Conservation (phyloP, 2,329 filamentous ascomycete genomes). For the Elsinoe perseae region DNA sequence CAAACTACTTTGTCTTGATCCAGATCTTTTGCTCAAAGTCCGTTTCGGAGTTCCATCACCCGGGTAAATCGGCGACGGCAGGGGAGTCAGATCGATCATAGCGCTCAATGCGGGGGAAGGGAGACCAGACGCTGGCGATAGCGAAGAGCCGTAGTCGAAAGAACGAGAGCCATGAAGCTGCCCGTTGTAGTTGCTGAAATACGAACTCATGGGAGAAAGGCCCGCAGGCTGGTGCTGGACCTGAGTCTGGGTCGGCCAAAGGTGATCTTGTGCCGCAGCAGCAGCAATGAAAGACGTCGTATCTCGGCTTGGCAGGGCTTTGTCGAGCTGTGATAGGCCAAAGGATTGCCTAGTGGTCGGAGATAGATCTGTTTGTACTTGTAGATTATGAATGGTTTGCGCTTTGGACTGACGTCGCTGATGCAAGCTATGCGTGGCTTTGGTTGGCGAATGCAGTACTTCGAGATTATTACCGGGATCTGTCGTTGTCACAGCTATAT, state of each 20-base stretch:
- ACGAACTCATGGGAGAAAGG: slow-evolving; percentile 15
- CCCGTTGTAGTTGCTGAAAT: slow-evolving; percentile 3
- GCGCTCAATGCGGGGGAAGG: slow-evolving; percentile 43
- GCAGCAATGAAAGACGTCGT: neutral
- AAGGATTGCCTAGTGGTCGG: slow-evolving; percentile 10
- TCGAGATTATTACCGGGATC: slow-evolving; percentile 8
- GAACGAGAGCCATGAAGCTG: slow-evolving; percentile 15
- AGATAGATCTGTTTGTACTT: slow-evolving; percentile 15
- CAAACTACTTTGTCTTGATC: slow-evolving; percentile 14
- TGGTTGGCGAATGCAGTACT: slow-evolving; percentile 6
- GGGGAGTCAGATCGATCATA: slow-evolving; percentile 44
- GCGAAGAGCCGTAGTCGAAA: slow-evolving; percentile 14
- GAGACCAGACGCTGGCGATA: slow-evolving; percentile 34
- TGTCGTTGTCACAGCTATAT: slow-evolving; percentile 11
- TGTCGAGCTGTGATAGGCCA: slow-evolving; percentile 12
- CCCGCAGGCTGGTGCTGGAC: slow-evolving; percentile 7
- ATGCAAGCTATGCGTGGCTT: neutral
- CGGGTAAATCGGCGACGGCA: slow-evolving; percentile 42
- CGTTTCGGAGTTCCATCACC: slow-evolving; percentile 19
- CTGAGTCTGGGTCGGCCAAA: slow-evolving; percentile 3
- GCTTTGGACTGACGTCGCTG: slow-evolving; percentile 12
- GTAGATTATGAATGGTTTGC: slow-evolving; percentile 2
- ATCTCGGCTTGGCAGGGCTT: slow-evolving; percentile 12
- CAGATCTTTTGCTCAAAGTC: neutral
- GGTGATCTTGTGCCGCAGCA: neutral